Percentiles rank a stretch among this genome's conserved stretches.
These are phyloP conservation scores for Haplosporangium gracile DNA, from an alignment of 192 early-diverging fungal species.

Conservation along the genomic window DNA sequence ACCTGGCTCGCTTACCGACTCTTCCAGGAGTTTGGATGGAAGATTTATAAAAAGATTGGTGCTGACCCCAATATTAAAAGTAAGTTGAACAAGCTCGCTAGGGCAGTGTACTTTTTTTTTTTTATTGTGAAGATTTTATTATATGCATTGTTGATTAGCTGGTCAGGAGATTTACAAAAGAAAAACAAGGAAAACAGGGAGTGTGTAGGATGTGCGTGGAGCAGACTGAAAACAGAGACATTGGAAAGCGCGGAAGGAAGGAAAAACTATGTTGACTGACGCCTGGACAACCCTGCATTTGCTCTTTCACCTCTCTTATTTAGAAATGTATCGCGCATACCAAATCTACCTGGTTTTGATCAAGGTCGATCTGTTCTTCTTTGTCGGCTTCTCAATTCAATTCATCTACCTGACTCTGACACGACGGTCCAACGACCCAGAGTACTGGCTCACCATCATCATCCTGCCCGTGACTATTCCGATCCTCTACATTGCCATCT, in stretches of 20 bases:
- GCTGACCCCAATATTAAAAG: conserved; percentile 72
- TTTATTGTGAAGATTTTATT: neutral
- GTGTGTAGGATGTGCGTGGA: neutral
- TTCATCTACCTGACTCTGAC: conserved; percentile 78
- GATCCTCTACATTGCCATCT: conserved; percentile 74
- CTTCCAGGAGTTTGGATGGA: conserved; percentile 77
- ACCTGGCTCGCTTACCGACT: conserved; percentile 64
- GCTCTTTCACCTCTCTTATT: neutral
- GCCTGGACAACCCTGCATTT: neutral
- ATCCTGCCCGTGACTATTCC: conserved; percentile 72
- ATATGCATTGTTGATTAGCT: neutral
- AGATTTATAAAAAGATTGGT: conserved; percentile 77
- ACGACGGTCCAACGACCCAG: conserved; percentile 58
- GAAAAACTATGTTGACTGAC: neutral
- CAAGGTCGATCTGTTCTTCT: conserved; percentile 86
- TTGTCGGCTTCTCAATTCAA: conserved; percentile 83
- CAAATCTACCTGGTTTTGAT: conserved; percentile 86
- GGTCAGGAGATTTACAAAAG: neutral
- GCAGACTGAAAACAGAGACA: neutral
- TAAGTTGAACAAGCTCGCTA: conserved; percentile 28
- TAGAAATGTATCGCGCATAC: conserved; percentile 76
- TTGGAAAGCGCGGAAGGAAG: neutral
- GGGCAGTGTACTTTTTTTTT: too few species aligned
- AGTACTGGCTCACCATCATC: conserved; percentile 66
- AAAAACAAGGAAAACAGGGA: conserved; percentile 1